Evolutionary conservation across 495 filamentous ascomycete species (phyloP).

Genomic region (Aspergillus ostianus): DNA sequence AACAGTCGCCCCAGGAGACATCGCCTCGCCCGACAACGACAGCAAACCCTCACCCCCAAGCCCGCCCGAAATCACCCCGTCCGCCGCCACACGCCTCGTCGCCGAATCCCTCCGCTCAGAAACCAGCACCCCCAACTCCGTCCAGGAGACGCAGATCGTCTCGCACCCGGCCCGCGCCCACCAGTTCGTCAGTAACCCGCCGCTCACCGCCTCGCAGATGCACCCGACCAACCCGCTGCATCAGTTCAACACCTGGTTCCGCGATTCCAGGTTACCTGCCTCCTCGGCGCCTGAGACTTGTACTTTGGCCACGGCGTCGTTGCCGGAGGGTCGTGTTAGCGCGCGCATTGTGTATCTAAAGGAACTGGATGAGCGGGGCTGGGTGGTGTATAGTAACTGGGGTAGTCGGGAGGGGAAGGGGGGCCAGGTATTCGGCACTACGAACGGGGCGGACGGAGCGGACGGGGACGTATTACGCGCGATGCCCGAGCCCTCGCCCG

Average conservation of each 20-base stretch:
- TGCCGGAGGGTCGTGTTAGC: slow-evolving; percentile 82
- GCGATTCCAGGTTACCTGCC: slow-evolving; percentile 56
- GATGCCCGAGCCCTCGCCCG: slow-evolving; percentile 36
- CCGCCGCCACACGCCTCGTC: slow-evolving; percentile 33
- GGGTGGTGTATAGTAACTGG: slow-evolving; percentile 93
- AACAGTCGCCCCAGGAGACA: slow-evolving; percentile 47
- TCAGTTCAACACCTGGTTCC: slow-evolving; percentile 90
- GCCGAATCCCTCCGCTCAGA: slow-evolving; percentile 31
- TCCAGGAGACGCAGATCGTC: slow-evolving; percentile 34
- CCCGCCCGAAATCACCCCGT: slow-evolving; percentile 15
- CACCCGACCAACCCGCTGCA: slow-evolving; percentile 57
- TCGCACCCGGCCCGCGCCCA: slow-evolving; percentile 44
- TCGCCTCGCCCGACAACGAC: slow-evolving; percentile 16
- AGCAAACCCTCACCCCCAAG: slow-evolving; percentile 11
- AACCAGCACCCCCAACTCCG: slow-evolving; percentile 39
- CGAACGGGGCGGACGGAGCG: slow-evolving; percentile 7
- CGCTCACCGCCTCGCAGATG: slow-evolving; percentile 40
- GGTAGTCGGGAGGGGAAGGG: slow-evolving; percentile 57
- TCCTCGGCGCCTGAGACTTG: slow-evolving; percentile 68
- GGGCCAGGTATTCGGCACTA: slow-evolving; percentile 38
- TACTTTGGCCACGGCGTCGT: slow-evolving; percentile 80
- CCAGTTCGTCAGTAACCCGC: slow-evolving; percentile 48
- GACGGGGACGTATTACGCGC: slow-evolving; percentile 14
- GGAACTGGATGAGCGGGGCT: slow-evolving; percentile 66
- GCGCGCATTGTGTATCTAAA: slow-evolving; percentile 90